These are phyloP conservation scores for Aspergillus sp. DNA, from an alignment of 2,329 filamentous ascomycete genomes.

Conservation along the genomic window DNA sequence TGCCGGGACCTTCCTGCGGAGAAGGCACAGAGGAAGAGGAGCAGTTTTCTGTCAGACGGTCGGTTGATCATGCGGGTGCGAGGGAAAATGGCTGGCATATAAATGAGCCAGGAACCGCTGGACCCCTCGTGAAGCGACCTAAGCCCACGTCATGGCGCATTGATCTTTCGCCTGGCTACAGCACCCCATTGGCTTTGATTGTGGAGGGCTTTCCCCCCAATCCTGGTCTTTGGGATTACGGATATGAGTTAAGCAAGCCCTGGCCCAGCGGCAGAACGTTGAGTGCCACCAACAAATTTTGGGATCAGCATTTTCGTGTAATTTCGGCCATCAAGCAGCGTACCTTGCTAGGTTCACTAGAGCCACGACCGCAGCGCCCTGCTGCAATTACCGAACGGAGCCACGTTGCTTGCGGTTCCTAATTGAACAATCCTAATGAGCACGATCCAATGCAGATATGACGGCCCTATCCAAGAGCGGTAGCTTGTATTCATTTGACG, in stretches of 20 bases:
- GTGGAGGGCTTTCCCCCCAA: not conserved
- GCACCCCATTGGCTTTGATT: not conserved
- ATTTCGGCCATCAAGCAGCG: not conserved
- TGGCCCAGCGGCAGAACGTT: not conserved
- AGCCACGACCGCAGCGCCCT: not conserved
- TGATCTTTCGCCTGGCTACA: not conserved
- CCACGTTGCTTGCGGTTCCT: too few species aligned
- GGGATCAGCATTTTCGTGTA: not conserved
- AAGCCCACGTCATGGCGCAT: not conserved
- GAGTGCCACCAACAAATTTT: not conserved
- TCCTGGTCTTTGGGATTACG: too few species aligned
- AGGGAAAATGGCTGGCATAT: not conserved
- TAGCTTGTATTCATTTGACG: too few species aligned
- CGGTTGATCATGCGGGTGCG: not conserved
- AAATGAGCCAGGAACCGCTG: not conserved
- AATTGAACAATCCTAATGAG: too few species aligned
- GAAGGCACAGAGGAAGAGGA: not conserved
- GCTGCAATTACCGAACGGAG: too few species aligned
- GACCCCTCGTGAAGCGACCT: not conserved
- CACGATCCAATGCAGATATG: too few species aligned
- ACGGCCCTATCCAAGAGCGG: too few species aligned
- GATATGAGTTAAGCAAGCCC: too few species aligned
- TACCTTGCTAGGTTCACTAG: not conserved
- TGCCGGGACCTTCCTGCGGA: not conserved
- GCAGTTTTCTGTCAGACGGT: not conserved